phyloP scores from a whole-genome alignment of 2,329 filamentous ascomycete genomes.

The Hypomyces rosellus region DNA sequence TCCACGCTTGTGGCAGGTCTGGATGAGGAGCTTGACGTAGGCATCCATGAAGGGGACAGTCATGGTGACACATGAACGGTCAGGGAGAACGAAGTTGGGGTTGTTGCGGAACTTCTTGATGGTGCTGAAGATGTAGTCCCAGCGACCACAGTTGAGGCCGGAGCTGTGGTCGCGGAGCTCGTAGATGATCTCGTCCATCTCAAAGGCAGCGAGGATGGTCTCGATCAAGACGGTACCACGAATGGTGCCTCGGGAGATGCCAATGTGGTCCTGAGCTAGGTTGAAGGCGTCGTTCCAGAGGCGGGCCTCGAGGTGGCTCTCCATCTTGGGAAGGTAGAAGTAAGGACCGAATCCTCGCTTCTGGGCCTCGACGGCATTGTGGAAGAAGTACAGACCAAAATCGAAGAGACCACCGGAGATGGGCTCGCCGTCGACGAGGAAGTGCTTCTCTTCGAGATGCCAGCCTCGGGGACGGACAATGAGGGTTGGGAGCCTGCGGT shows the following conservation, averaged over 20 bases:
- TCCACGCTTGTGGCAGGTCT: conserved; percentile 92
- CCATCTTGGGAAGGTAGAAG: conserved; percentile 98
- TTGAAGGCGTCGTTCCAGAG: conserved; percentile 99
- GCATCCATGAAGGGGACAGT: conserved; percentile 97
- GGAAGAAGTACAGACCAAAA: conserved; percentile 98
- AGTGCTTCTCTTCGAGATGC: conserved; percentile 98
- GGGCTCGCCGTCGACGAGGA: conserved; percentile 90
- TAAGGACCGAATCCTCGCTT: conserved; percentile 83
- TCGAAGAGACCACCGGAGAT: conserved; percentile 92
- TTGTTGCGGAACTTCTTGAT: conserved; percentile 99
- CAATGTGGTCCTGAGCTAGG: conserved; percentile 86
- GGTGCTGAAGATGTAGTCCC: conserved; percentile 99
- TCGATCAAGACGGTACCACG: conserved; percentile 94
- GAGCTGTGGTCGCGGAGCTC: conserved; percentile 95
- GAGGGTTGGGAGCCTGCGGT: conserved; percentile 77
- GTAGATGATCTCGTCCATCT: conserved; percentile 99
- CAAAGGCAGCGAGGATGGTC: conserved; percentile 94
- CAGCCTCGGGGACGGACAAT: conserved; percentile 94
- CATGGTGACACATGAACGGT: conserved; percentile 90
- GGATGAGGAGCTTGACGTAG: conserved; percentile 92
- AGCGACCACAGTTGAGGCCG: conserved; percentile 95
- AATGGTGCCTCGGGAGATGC: conserved; percentile 84
- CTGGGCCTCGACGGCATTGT: conserved; percentile 88
- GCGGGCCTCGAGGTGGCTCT: conserved; percentile 92
- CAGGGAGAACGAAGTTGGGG: conserved; percentile 85